phyloP scores from a whole-genome alignment of 306 rosid genomes.

The Calophaca sinica region DNA sequence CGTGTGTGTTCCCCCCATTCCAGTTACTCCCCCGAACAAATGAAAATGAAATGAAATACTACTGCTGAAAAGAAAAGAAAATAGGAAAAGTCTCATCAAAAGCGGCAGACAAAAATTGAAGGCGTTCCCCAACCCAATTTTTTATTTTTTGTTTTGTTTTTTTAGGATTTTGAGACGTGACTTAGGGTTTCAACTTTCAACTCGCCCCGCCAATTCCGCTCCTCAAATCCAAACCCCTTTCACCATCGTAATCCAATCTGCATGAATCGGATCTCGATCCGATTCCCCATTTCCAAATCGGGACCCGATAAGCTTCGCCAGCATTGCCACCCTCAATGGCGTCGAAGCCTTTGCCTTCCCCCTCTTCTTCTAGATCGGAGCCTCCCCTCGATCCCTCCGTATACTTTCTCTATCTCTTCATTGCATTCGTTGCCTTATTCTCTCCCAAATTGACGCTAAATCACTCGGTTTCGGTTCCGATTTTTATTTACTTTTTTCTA shows the following conservation, averaged over 20 bases:
- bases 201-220: constrained; percentile 64
- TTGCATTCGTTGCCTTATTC: not conserved
- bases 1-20: constrained; percentile 67
- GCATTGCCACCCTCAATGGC: constrained; percentile 74
- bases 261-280: constrained; percentile 73
- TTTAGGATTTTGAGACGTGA: constrained; percentile 45
- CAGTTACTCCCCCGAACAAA: constrained; percentile 12
- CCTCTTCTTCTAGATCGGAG: constrained; percentile 67
- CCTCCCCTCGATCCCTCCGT: constrained; percentile 60
- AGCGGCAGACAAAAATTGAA: constrained; percentile 53
- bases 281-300: constrained; percentile 51
- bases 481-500: not conserved
- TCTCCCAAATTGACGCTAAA: not conserved
- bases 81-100: constrained; percentile 29
- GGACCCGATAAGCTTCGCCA: constrained; percentile 47
- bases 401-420: constrained; percentile 33
- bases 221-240: constrained; percentile 14
- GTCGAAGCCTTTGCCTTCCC: constrained; percentile 69
- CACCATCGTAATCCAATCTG: constrained; percentile 45
- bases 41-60: constrained; percentile 1
- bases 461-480: constrained; percentile 1
- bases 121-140: constrained; percentile 30
- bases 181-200: constrained; percentile 75
- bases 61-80: constrained; percentile 18
- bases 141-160: not conserved